phyloP scores from a whole-genome alignment of 148 eudicot species.

The Diospyros kaki region DNA sequence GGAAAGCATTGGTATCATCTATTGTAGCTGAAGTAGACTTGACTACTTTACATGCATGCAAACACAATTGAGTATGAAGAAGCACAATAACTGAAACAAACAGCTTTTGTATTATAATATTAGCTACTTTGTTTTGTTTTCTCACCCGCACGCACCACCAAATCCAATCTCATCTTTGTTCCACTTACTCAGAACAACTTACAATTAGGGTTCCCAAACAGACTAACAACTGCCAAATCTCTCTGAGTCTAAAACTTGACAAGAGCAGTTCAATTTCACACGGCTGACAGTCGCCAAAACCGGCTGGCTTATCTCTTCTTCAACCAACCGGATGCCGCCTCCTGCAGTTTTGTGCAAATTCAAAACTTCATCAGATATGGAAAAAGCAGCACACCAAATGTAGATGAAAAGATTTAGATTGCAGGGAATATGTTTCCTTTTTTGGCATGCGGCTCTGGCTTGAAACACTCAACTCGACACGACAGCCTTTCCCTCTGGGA shows the following conservation, averaged over 20 bases:
- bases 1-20: too few species aligned
- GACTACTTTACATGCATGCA: too few species aligned
- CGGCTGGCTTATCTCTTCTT: slow-evolving; percentile 22
- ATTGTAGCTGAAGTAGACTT: too few species aligned
- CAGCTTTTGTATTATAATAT: too few species aligned
- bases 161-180: slow-evolving; percentile 4
- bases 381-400: background rate
- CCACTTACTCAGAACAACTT: background rate
- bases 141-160: background rate
- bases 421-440: background rate
- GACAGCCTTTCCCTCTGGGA: too few species aligned
- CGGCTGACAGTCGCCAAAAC: slow-evolving; percentile 19
- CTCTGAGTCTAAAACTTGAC: background rate
- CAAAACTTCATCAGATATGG: background rate
- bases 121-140: too few species aligned
- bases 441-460: background rate
- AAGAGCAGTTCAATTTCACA: background rate
- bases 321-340: slow-evolving; percentile 67
- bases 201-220: background rate
- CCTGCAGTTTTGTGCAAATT: slow-evolving; percentile 35
- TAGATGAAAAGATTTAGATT: background rate
- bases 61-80: too few species aligned
- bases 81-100: too few species aligned
- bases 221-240: background rate
- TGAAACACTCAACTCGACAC: too few species aligned